These are phyloP conservation scores for Hypoxylon sp. DNA, from an alignment of 2,329 filamentous ascomycete species.

Conservation along the genomic window DNA sequence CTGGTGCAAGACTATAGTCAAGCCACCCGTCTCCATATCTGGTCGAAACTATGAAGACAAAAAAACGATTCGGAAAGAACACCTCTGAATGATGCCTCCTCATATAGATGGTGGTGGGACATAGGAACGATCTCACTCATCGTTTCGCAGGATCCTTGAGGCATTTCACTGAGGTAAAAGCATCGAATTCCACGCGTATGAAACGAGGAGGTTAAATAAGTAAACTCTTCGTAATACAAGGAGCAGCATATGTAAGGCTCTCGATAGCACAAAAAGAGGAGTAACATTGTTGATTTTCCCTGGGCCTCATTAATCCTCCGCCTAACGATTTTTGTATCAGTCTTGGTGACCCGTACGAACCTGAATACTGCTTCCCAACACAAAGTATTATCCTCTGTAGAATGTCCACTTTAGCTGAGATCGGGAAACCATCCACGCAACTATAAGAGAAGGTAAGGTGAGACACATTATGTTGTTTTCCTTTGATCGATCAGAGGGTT, in stretches of 20 bases:
- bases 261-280: constrained; percentile 50
- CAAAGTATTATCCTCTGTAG: constrained; percentile 53
- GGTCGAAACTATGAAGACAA: background rate
- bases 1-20: background rate
- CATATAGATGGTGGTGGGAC: background rate
- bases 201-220: constrained; percentile 43
- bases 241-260: constrained; percentile 51
- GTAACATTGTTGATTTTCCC: constrained; percentile 45
- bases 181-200: constrained; percentile 27
- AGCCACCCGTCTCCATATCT: background rate
- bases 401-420: constrained; percentile 52
- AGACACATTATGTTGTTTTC: constrained; percentile 40
- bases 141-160: constrained; percentile 2
- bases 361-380: constrained; percentile 54
- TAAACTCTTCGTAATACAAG: constrained; percentile 51
- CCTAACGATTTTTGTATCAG: constrained; percentile 40
- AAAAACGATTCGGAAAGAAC: background rate
- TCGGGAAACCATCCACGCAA: constrained; percentile 51
- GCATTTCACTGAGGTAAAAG: constrained; percentile 9
- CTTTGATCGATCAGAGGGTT: constrained; percentile 43
- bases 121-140: constrained; percentile 13
- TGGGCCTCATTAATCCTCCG: constrained; percentile 31
- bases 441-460: constrained; percentile 51
- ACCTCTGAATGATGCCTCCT: background rate
- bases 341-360: constrained; percentile 48